Evolutionary conservation across 106 monocot genomes (phyloP).

Genomic region (Dioscorea alata): DNA sequence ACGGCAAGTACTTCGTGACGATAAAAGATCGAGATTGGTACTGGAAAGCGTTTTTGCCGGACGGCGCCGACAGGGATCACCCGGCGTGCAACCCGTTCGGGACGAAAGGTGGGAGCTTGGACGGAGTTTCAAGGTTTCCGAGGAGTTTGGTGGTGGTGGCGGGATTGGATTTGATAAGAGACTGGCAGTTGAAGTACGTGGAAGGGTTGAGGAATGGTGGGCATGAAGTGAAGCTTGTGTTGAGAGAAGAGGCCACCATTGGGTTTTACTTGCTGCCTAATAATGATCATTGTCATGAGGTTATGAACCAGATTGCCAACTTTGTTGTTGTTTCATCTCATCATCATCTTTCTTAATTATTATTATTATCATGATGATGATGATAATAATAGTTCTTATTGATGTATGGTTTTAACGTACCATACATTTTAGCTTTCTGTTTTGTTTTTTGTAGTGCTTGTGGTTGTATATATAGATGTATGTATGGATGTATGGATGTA

Average conservation of each 20-base stretch:
- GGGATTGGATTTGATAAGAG: conserved; percentile 57
- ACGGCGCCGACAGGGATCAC: conserved; percentile 76
- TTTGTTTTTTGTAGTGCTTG: too few relatives aligned
- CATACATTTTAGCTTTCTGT: too few relatives aligned
- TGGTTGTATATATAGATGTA: too few relatives aligned
- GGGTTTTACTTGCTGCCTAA: conserved; percentile 94
- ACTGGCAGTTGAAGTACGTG: conserved; percentile 76
- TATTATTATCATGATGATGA: too few relatives aligned
- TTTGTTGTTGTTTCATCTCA: conserved; percentile 47
- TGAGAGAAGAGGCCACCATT: conserved; percentile 68
- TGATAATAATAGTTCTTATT: too few relatives aligned
- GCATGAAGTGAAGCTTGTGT: conserved; percentile 56
- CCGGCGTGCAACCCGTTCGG: conserved; percentile 90
- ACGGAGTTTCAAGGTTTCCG: conserved; percentile 40
- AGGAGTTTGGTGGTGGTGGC: conserved; percentile 77
- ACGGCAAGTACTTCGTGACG: conserved; percentile 93
- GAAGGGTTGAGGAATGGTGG: conserved; percentile 58
- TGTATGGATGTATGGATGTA: too few relatives aligned
- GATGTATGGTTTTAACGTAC: too few relatives aligned
- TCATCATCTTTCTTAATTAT: too few relatives aligned
- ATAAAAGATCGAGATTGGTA: conserved; percentile 89
- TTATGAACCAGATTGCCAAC: conserved; percentile 83
- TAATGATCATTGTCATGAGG: conserved; percentile 70
- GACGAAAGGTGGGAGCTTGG: conserved; percentile 40
- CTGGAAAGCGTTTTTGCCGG: conserved; percentile 91